Base-by-base conservation (phyloP, 2,329 filamentous ascomycete genomes). In the Lachnellula arida region DNA sequence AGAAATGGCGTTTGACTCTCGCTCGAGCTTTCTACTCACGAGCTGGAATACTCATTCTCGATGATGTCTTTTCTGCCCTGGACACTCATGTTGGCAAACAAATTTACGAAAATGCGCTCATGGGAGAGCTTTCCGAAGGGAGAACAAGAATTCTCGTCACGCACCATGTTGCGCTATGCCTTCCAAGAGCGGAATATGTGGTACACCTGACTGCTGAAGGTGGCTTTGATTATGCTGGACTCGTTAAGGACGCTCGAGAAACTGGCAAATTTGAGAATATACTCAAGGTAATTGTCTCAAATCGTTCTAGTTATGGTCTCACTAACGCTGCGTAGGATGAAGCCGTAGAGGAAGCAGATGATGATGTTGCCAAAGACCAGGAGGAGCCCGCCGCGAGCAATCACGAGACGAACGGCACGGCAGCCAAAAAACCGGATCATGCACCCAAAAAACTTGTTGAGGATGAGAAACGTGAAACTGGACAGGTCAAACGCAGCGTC, bases 61-160 rank as follows among this genome's bases (percentile, higher is more conserved):
- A 94, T 68, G 89, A 94, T 65, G 87, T 92, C 34, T 91, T 94
- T 68, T 89, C 85, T 66, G 64, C 89, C 15, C 81, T 93, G 4
- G 89, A 94, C 68, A 85, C 87, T 4, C 87, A 91, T 65, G 88
- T 91, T 39, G 89, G 88, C 9, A 82, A 86, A 37, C 85, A 91
- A 61, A 86, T 92, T 44, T 90, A 88, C 61, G 86, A 91, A 57
- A 79, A 88, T 56, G 90, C 87, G 55, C 74, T 92, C 3, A 84
- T 80, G 2, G 88, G 89, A 3, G 80, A 86, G 40, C 78, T 93
- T 6, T 84, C 85, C 56, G 71, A 77, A 22, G 84, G 82, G 0
- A 76, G 89, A 53, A 93, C 89, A 1, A 76, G 88, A 25, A 88
- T 93, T 43, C 73, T 93, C 8, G 89, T 90, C 34, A 93, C 89